These are phyloP conservation scores for Podospora anserina DNA, from an alignment of 495 filamentous ascomycete species.

Conservation along the genomic window DNA sequence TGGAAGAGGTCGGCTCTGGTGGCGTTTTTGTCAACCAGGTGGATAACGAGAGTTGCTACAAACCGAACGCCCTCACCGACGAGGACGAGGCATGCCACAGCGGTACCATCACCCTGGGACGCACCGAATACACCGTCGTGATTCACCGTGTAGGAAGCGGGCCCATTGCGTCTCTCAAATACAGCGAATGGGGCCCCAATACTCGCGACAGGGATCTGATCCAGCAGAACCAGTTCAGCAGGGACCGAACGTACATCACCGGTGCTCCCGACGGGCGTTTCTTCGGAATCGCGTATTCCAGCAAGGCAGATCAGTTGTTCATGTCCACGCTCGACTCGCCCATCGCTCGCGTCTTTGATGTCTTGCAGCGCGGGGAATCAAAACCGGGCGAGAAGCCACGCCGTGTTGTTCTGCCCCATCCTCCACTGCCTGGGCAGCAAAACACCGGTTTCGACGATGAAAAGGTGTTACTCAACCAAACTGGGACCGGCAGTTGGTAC, in stretches of 20 bases:
- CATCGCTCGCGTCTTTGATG: constrained; percentile 87
- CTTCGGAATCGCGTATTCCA: constrained; percentile 69
- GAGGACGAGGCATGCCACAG: constrained; percentile 70
- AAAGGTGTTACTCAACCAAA: constrained; percentile 83
- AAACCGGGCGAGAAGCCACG: constrained; percentile 55
- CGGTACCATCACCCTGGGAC: constrained; percentile 72
- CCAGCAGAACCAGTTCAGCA: constrained; percentile 70
- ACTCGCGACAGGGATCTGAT: constrained; percentile 85
- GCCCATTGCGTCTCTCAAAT: constrained; percentile 83
- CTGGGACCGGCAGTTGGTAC: constrained; percentile 83
- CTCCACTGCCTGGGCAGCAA: constrained; percentile 59
- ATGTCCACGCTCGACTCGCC: constrained; percentile 72
- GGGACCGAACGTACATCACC: constrained; percentile 87
- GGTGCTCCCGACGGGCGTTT: constrained; percentile 83
- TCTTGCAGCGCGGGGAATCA: constrained; percentile 65
- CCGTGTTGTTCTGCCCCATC: constrained; percentile 84
- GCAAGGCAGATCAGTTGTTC: constrained; percentile 35
- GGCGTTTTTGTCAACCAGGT: constrained; percentile 43
- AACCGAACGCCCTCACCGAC: constrained; percentile 59
- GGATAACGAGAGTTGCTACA: constrained; percentile 54
- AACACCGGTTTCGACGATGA: constrained; percentile 56
- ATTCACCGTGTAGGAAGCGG: constrained; percentile 76
- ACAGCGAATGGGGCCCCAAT: constrained; percentile 94
- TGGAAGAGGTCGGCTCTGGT: constrained; percentile 49
- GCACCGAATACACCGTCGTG: constrained; percentile 81